Evolutionary conservation across 495 filamentous ascomycete genomes (phyloP).

Genomic region (Tuber indicum): DNA sequence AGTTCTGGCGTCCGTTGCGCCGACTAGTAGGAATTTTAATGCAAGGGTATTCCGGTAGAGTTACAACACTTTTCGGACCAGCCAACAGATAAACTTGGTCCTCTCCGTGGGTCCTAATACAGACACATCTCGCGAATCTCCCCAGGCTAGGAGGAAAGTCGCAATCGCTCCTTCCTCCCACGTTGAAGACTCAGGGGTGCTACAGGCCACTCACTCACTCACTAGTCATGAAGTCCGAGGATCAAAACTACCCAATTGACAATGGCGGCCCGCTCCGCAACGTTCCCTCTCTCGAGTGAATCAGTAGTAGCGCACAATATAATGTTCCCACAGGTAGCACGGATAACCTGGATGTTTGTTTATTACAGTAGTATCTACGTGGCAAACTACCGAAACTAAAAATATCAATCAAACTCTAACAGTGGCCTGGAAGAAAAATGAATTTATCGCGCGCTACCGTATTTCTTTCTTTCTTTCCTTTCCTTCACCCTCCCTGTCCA

Average conservation of each 20-base stretch:
- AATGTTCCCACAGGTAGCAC: background rate
- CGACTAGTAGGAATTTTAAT: background rate
- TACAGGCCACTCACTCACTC: too few species aligned
- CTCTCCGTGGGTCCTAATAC: background rate
- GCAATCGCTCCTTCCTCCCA: background rate
- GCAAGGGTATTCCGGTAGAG: background rate
- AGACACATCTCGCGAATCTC: background rate
- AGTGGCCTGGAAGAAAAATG: background rate
- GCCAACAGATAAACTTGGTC: background rate
- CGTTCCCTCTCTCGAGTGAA: background rate
- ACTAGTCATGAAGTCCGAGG: background rate
- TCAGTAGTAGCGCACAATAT: background rate
- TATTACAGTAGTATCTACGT: background rate
- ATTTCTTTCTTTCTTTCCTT: background rate
- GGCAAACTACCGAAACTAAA: constrained; percentile 1
- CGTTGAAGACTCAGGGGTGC: background rate
- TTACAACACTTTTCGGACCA: background rate
- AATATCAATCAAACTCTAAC: background rate
- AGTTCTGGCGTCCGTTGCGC: background rate
- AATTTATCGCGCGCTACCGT: background rate
- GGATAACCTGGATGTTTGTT: background rate
- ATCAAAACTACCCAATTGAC: background rate
- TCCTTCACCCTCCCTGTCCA: background rate
- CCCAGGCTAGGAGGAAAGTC: background rate
- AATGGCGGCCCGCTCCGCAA: background rate